phyloP scores from a whole-genome alignment of 768 basidiomycete genomes.

The Lactarius sp. region DNA sequence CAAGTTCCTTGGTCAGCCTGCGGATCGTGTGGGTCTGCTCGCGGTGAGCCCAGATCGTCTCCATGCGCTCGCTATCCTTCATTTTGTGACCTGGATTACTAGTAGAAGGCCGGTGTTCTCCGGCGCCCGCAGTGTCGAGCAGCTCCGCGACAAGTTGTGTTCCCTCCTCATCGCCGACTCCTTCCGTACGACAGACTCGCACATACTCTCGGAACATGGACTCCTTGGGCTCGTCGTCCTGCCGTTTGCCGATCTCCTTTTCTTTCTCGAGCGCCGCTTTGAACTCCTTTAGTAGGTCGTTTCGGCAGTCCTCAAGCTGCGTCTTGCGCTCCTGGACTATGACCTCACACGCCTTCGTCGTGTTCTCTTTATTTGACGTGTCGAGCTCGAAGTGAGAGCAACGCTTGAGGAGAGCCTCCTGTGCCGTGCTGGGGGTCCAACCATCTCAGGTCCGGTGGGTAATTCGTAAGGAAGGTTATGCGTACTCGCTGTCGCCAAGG shows the following conservation, averaged over 20 bases:
- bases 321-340: constrained; percentile 78
- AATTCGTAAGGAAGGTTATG: constrained; percentile 1
- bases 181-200: constrained; percentile 60
- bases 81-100: constrained; percentile 32
- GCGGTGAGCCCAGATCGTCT: constrained; percentile 71
- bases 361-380: constrained; percentile 57
- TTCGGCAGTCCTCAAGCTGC: constrained; percentile 75
- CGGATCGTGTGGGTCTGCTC: constrained; percentile 86
- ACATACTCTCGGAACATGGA: constrained; percentile 78
- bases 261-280: constrained; percentile 63
- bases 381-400: constrained; percentile 94
- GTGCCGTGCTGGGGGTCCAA: constrained; percentile 55
- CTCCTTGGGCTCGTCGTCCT: constrained; percentile 42
- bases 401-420: constrained; percentile 90
- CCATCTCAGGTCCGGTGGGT: not conserved
- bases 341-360: constrained; percentile 89
- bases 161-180: constrained; percentile 77
- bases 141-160: constrained; percentile 54
- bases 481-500: constrained; percentile 73
- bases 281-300: constrained; percentile 64
- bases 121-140: constrained; percentile 57
- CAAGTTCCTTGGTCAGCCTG: constrained; percentile 79
- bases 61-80: constrained; percentile 57
- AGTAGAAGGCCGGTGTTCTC: constrained; percentile 27
- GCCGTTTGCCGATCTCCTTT: constrained; percentile 51